phyloP scores from a whole-genome alignment of 768 basidiomycete genomes.

The Leccinellum rugosiceps region DNA sequence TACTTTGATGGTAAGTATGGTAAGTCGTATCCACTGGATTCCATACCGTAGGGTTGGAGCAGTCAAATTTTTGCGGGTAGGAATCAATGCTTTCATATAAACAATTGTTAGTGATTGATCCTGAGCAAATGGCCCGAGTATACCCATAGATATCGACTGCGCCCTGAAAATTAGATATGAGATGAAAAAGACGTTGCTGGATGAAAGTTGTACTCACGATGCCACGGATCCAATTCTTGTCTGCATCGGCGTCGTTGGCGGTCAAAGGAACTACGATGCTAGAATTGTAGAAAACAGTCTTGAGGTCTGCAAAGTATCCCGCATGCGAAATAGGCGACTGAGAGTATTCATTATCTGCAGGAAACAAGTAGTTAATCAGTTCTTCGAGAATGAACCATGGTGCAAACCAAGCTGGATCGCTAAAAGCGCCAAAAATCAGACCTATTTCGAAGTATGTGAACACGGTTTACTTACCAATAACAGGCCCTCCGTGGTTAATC shows the following conservation, averaged over 20 bases:
- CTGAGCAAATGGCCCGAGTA: neutral
- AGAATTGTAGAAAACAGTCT: constrained; percentile 51
- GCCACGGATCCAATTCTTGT: constrained; percentile 64
- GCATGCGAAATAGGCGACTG: constrained; percentile 43
- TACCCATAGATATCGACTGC: constrained; percentile 72
- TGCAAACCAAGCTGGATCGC: constrained; percentile 55
- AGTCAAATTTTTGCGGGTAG: constrained; percentile 80
- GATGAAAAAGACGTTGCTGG: neutral
- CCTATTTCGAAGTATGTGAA: neutral
- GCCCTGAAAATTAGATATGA: constrained; percentile 39
- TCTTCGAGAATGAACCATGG: neutral
- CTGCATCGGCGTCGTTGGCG: constrained; percentile 65
- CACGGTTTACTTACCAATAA: constrained; percentile 51
- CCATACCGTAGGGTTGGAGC: constrained; percentile 70
- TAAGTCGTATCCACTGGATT: constrained; percentile 60
- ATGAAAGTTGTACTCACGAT: constrained; percentile 40
- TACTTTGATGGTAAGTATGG: constrained; percentile 54
- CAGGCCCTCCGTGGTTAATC: constrained; percentile 68
- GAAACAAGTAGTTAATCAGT: neutral
- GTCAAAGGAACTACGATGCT: constrained; percentile 68
- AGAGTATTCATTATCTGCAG: constrained; percentile 70
- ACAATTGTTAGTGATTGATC: neutral
- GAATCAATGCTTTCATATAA: constrained; percentile 49
- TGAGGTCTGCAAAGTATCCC: constrained; percentile 63
- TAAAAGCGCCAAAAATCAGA: constrained; percentile 19